A percentile compares a stretch with the other conserved stretches of the same genome.
Conservation (phyloP, 129 eudicot species). For the Kitagawia praeruptora region DNA sequence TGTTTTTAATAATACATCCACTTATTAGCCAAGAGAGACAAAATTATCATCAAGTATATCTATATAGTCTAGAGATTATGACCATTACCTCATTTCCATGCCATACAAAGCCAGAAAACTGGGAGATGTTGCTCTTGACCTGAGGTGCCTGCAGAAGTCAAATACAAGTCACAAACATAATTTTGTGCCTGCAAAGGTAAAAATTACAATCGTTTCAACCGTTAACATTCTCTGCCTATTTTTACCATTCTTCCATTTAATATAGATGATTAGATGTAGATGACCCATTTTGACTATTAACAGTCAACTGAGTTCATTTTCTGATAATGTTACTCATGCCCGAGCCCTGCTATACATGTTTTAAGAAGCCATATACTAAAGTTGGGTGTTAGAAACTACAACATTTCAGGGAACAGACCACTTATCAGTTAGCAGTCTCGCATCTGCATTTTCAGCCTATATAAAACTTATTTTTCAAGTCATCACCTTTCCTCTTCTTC, state of each 20-base stretch:
- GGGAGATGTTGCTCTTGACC: no score
- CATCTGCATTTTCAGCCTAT: not conserved
- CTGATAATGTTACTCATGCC: not conserved
- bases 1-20: no score
- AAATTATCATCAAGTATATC: no score
- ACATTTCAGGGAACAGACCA: not conserved
- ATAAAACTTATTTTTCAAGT: constrained; percentile 8
- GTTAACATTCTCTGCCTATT: not conserved
- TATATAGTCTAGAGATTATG: no score
- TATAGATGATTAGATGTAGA: not conserved
- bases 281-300: not conserved
- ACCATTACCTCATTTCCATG: no score
- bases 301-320: not conserved
- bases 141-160: no score
- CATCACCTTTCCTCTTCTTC: constrained; percentile 95
- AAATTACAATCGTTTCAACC: no score
- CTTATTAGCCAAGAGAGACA: no score
- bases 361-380: not conserved
- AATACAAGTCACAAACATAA: no score
- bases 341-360: not conserved
- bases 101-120: no score
- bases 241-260: not conserved
- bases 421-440: not conserved
- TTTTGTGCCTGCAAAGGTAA: no score
- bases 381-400: not conserved